These are phyloP conservation scores for Diospyros kaki DNA, from an alignment of 148 eudicot genomes.

Conservation along the genomic window DNA sequence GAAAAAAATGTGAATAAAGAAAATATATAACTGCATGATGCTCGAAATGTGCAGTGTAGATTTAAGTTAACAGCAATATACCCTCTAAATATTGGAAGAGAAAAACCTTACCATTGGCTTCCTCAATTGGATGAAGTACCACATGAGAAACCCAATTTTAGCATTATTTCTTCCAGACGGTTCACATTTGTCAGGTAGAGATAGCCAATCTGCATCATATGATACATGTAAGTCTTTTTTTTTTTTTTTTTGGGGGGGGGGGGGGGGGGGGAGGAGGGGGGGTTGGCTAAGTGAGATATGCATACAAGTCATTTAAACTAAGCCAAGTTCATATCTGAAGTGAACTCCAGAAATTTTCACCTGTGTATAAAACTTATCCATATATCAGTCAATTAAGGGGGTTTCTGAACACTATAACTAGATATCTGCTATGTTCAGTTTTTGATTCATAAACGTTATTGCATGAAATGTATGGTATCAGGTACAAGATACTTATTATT, in stretches of 20 bases:
- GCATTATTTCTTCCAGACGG: slow-evolving; percentile 85
- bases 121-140: slow-evolving; percentile 44
- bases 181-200: slow-evolving; percentile 69
- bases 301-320: slow-evolving; percentile 7
- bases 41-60: not conserved
- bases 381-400: not conserved
- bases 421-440: not conserved
- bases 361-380: not conserved
- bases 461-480: not conserved
- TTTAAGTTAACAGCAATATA: not conserved
- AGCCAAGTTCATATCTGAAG: not conserved
- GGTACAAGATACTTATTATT: not conserved
- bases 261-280: too few relatives aligned
- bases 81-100: not conserved
- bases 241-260: not conserved
- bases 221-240: not conserved
- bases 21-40: not conserved
- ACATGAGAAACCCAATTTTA: slow-evolving; percentile 67
- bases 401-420: not conserved
- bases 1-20: not conserved
- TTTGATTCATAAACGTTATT: not conserved
- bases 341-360: not conserved
- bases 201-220: slow-evolving; percentile 65
- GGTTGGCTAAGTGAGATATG: not conserved
- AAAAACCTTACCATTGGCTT: slow-evolving; percentile 30